phyloP scores from a whole-genome alignment of 768 basidiomycete genomes.

The Phallus indusiatus region DNA sequence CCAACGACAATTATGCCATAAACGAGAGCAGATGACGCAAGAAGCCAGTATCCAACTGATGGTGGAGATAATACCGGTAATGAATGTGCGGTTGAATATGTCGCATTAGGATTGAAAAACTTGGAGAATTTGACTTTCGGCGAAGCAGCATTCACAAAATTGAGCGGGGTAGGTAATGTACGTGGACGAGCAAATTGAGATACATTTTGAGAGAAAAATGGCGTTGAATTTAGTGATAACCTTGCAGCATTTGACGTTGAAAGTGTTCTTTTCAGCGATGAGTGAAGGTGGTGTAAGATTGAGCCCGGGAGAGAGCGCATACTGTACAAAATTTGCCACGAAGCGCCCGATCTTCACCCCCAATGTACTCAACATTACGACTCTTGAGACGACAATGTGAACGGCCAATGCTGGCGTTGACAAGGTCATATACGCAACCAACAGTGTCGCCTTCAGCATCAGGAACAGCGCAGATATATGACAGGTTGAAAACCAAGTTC shows the following conservation, averaged over 20 bases:
- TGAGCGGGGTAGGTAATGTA: background rate
- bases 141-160: background rate
- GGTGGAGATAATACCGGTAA: slow-evolving; percentile 56
- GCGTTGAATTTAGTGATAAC: background rate
- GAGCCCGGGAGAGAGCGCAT: background rate
- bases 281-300: background rate
- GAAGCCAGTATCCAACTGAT: slow-evolving; percentile 75
- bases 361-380: background rate
- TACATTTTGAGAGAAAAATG: background rate
- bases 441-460: background rate
- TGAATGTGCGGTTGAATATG: slow-evolving; percentile 14
- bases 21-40: slow-evolving; percentile 75
- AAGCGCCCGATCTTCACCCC: background rate
- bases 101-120: slow-evolving; percentile 31
- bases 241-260: background rate
- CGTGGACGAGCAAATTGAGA: background rate
- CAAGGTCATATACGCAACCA: slow-evolving; percentile 1
- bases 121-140: slow-evolving; percentile 15
- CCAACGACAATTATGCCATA: slow-evolving; percentile 93
- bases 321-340: background rate
- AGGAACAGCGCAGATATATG: slow-evolving; percentile 62
- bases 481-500: slow-evolving; percentile 68
- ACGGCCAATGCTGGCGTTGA: background rate
- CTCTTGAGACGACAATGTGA: background rate
- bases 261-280: background rate